Evolutionary conservation across 305 asterid genomes (phyloP).

Genomic region (Rubia balearica): DNA sequence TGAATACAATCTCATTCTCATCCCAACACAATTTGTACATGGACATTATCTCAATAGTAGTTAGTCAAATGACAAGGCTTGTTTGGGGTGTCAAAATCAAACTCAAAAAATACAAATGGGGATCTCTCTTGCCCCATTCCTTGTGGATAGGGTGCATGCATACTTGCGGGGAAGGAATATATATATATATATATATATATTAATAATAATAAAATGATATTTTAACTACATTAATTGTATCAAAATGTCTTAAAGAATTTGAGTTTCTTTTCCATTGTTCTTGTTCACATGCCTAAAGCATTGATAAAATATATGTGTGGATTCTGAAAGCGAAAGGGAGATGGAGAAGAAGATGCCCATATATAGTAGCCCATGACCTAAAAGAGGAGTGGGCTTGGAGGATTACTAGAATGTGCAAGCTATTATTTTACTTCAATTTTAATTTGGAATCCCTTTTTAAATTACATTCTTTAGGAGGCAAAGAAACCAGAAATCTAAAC

Average conservation of each 20-base stretch:
- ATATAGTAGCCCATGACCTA: constrained; percentile 18
- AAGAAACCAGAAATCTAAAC: too few species aligned
- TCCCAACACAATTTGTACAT: neutral
- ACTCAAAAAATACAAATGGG: constrained; percentile 17
- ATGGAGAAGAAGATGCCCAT: constrained; percentile 19
- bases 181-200: too few species aligned
- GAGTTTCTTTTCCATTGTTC: constrained; percentile 9
- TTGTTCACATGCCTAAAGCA: constrained; percentile 5
- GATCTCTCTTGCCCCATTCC: constrained; percentile 29
- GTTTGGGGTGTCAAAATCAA: constrained; percentile 20
- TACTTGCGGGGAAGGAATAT: constrained; percentile 10
- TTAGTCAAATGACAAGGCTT: constrained; percentile 8
- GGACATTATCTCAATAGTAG: neutral
- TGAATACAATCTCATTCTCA: too few species aligned
- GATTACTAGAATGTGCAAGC: constrained; percentile 22
- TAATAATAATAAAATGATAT: neutral
- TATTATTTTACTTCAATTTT: neutral
- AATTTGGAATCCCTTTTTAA: too few species aligned
- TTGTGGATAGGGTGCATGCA: constrained; percentile 26
- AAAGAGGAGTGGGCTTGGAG: constrained; percentile 22
- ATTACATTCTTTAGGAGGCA: neutral
- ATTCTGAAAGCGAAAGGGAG: constrained; percentile 10
- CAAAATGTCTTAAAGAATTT: neutral
- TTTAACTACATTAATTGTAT: neutral
- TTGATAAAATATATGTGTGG: neutral